A percentile compares a stretch with the other conserved stretches of the same genome.
Evolutionary conservation across 2,329 filamentous ascomycete genomes (phyloP).

Genomic region (Aspergillus carbonarius): DNA sequence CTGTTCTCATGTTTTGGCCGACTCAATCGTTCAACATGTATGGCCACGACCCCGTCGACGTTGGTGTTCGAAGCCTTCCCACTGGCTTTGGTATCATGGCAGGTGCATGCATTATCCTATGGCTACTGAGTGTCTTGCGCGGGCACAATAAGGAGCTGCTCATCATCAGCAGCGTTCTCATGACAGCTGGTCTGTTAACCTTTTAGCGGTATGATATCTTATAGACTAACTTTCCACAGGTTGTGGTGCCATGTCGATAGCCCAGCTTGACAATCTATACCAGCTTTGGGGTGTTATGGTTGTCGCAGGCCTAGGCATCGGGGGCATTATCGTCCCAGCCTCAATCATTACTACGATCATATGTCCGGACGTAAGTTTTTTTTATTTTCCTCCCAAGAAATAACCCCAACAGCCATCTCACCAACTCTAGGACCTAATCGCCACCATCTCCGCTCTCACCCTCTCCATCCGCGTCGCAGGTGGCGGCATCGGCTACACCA

Average conservation of each 20-base stretch:
- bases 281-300: conserved; percentile 59
- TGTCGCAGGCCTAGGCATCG: conserved; percentile 63
- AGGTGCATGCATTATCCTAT: conserved; percentile 60
- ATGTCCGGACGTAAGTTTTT: conserved; percentile 58
- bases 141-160: conserved; percentile 62
- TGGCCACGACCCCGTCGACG: conserved; percentile 61
- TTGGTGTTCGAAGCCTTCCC: conserved; percentile 65
- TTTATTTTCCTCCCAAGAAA: not conserved
- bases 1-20: conserved; percentile 60
- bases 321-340: conserved; percentile 66
- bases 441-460: conserved; percentile 66
- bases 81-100: conserved; percentile 63
- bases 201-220: too few relatives aligned
- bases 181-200: conserved; percentile 57
- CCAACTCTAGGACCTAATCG: conserved; percentile 57
- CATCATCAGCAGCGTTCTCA: conserved; percentile 59
- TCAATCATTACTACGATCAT: conserved; percentile 69
- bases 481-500: conserved; percentile 63
- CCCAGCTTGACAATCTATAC: conserved; percentile 53
- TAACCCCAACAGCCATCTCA: not conserved
- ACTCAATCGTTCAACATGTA: conserved; percentile 66
- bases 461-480: conserved; percentile 69
- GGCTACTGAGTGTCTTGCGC: conserved; percentile 56
- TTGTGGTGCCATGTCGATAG: conserved; percentile 55
- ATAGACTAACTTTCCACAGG: conserved; percentile 29